Evolutionary conservation across 2,329 filamentous ascomycete genomes (phyloP).

Genomic region (Xylaria sp.): DNA sequence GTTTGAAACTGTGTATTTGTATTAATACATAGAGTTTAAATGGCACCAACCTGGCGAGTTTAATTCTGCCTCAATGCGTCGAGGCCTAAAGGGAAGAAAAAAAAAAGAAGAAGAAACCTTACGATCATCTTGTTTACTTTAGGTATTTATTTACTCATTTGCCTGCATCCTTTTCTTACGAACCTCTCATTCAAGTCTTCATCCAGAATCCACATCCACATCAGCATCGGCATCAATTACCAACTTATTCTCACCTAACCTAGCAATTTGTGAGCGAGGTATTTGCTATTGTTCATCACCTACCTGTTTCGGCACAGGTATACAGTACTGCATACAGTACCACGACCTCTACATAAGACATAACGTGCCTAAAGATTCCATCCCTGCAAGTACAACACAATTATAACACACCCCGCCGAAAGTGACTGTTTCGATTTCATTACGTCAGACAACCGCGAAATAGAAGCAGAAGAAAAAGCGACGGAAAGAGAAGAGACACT

Average conservation of each 20-base stretch:
- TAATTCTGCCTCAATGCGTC: not conserved
- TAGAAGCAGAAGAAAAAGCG: not conserved
- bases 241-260: not conserved
- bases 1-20: not conserved
- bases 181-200: not conserved
- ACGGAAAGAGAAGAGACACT: not conserved
- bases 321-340: not conserved
- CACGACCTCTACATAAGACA: not conserved
- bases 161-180: not conserved
- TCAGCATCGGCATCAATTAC: not conserved
- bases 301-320: not conserved
- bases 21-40: too few relatives aligned
- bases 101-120: too few relatives aligned
- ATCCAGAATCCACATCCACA: not conserved
- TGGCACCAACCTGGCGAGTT: too few relatives aligned
- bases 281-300: not conserved
- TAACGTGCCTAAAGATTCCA: not conserved
- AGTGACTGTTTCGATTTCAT: not conserved
- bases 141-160: not conserved
- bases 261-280: too few relatives aligned
- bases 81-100: not conserved
- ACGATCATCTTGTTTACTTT: not conserved
- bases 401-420: not conserved
- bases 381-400: not conserved
- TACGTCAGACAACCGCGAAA: slow-evolving; percentile 6